Conservation (phyloP, 1,139 yeast genomes). For the Yamadazyma taylorii region DNA sequence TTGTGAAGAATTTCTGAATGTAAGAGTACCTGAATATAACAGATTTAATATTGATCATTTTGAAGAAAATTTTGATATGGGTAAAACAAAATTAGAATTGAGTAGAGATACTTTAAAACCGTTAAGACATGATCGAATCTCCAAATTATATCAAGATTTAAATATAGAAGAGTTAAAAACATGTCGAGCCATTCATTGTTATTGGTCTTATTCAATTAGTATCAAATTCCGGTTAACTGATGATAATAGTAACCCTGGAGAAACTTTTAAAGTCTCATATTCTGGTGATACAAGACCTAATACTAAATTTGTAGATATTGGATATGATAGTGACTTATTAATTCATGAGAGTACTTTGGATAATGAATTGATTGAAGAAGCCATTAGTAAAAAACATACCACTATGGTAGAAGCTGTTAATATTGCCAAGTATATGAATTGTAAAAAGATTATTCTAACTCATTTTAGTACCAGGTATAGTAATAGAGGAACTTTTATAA, state of each 20-base stretch:
- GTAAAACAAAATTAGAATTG: conserved; percentile 16
- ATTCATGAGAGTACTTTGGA: conserved; percentile 94
- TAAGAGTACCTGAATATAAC: conserved; percentile 26
- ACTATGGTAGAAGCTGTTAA: conserved; percentile 85
- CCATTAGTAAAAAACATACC: conserved; percentile 80
- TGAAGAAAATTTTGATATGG: conserved; percentile 28
- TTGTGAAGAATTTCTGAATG: conserved; percentile 59
- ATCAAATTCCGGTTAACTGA: conserved; percentile 45
- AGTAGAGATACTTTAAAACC: conserved; percentile 23
- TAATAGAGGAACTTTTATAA: conserved; percentile 50
- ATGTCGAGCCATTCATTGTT: conserved; percentile 82
- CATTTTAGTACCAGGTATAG: conserved; percentile 94
- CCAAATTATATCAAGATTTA: conserved; percentile 26
- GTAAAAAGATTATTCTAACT: conserved; percentile 71
- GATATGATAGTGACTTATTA: conserved; percentile 67
- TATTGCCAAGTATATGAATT: conserved; percentile 70
- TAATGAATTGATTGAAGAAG: conserved; percentile 77
- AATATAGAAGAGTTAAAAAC: conserved; percentile 45
- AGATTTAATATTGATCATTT: conserved; percentile 34
- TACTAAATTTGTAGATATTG: conserved; percentile 57
- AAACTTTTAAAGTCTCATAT: conserved; percentile 69
- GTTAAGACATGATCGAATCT: conserved; percentile 15
- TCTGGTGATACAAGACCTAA: conserved; percentile 97
- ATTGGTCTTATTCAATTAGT: conserved; percentile 74
- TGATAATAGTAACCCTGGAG: conserved; percentile 5